Evolutionary conservation across 768 basidiomycete genomes (phyloP), one percentile per base, ranked within the genome.

Genomic region (Phylloporus arenicola): DNA sequence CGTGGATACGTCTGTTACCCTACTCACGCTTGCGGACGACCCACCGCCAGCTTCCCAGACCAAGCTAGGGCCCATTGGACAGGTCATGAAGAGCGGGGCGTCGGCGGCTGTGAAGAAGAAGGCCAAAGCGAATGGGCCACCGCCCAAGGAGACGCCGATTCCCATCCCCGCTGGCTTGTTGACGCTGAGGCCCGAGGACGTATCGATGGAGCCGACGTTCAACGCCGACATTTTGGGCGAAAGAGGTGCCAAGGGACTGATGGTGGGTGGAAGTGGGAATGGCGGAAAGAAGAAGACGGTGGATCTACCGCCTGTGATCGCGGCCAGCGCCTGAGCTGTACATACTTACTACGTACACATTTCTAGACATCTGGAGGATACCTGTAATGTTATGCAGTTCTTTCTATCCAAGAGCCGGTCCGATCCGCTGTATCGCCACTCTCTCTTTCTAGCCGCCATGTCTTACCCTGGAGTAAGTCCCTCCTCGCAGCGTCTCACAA

Each of bases 31-130:
- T 4, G 75, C 77, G 9, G 89, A 92, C 72, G 89, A 92, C 57
- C 31, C 68, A 2, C 83, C 86, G 0, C 70, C 69, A 31, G 60
- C 77, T 11, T 63, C 72, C 3, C 86, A 88, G 57, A 70, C 76
- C 40, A 91, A 87, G 72, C 79, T 91, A 58, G 87, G 88, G 0
- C 90, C 89, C 0, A 68, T 90, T 16, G 89, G 89, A 7, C 87
- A 90, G 64, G 79, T 90, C 52, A 58, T 82, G 60, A 79, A 81
- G 61, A 70, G 74, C 1, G 75, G 73, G 2, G 58, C 73, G 0
- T 65, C 74, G 16, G 60, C 74, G 2, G 71, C 71, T 11, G 67
- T 78, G 64, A 91, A 89, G 78, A 90, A 88, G 76, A 82, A 80
- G 62, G 59, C 51, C 52, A 60, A 57, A 51, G 68, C 41, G 52